Conservation (phyloP, 78 protist species). For the Dictyostelium citrinum region DNA sequence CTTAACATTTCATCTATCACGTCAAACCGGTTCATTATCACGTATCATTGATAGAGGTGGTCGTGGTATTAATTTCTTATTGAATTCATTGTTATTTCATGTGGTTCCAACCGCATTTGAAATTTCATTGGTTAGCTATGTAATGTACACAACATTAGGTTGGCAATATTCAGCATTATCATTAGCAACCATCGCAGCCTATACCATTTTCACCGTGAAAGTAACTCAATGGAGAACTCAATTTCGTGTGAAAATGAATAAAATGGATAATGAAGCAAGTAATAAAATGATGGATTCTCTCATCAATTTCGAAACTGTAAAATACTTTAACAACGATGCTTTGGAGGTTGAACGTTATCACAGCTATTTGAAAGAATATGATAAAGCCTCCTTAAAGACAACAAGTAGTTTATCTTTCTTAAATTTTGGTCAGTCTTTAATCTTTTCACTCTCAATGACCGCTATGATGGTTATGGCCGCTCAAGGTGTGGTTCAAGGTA, state of each 20-base stretch:
- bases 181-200: conserved; percentile 80
- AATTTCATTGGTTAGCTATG: conserved; percentile 84
- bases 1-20: conserved; percentile 87
- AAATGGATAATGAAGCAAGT: conserved; percentile 78
- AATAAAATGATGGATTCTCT: conserved; percentile 79
- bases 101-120: conserved; percentile 93
- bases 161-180: conserved; percentile 68
- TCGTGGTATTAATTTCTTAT: conserved; percentile 82
- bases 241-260: conserved; percentile 85
- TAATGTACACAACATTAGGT: conserved; percentile 79
- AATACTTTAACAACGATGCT: conserved; percentile 87
- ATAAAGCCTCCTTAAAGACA: conserved; percentile 77
- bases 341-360: conserved; percentile 82
- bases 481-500: conserved; percentile 72
- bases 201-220: conserved; percentile 87
- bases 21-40: conserved; percentile 92
- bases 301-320: conserved; percentile 89
- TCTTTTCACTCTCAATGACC: conserved; percentile 88
- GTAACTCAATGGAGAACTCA: conserved; percentile 91
- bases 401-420: conserved; percentile 74
- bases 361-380: conserved; percentile 57
- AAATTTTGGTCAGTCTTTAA: conserved; percentile 91
- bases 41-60: conserved; percentile 92
- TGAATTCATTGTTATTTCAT: conserved; percentile 85
- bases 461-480: conserved; percentile 86